Evolutionary conservation across 345 rosid species (phyloP), one percentile per base, ranked within the genome.

Genomic region (Nephelium lappaceum): DNA sequence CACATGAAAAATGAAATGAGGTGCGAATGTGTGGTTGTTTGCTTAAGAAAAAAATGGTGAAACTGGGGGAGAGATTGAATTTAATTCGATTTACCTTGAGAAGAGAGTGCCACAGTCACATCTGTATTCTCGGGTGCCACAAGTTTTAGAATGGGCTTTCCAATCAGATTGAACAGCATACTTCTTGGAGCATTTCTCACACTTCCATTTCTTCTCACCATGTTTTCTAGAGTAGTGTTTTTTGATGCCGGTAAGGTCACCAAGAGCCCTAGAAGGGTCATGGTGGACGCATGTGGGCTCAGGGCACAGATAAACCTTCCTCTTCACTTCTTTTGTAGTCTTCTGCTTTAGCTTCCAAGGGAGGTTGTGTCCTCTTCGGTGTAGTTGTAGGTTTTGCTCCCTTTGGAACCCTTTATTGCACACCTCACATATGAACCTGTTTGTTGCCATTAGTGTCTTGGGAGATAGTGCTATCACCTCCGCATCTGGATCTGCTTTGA

Each of bases 211-310:
- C 74, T 92, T 92, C 79, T 92, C 97, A 0, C 97, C 97, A 42
- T 92, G 97, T 78, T 92, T 92, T 53, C 97, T 84, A 1, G 89
- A 92, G 69, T 86, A 92, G 78, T 92, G 97, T 41, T 92, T 92
- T 66, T 92, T 92, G 63, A 92, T 91, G n/a, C 97, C 97, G 14
- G 97, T 92, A 16, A 92, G 93, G 80, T 92, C 97, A 55, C 97
- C 97, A 27, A 92, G 97, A 64, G 97, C 90, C 77, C 97, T 85
- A 58, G 92, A 92, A 18, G 94, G 91, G 75, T 92, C 94, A 58
- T 92, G 97, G 87, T 92, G 97, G 75, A 92, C 97, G 84, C 97
- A 92, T 43, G 97, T 83, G 84, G 94, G 93, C 69, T 92, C 97
- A 23, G 97, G 97, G 82, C 97, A 92, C 41, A 92, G 85, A 86